These are phyloP conservation scores for Bauhinia variegata DNA, from an alignment of 306 rosid genomes.

Conservation along the genomic window DNA sequence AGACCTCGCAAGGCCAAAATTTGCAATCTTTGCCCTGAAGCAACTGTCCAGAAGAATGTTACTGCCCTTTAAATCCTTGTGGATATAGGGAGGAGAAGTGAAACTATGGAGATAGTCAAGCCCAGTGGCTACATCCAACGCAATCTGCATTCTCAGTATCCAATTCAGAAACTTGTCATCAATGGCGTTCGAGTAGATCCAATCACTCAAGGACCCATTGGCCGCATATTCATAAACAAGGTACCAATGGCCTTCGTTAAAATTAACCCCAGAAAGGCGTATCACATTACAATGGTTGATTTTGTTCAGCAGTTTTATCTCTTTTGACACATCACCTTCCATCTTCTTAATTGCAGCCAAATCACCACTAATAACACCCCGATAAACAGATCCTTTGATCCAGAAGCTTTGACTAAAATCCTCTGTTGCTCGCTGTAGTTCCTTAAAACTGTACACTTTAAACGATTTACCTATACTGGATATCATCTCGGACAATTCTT, in stretches of 20 bases:
- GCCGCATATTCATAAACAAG: slow-evolving; percentile 80
- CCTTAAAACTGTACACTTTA: slow-evolving; percentile 66
- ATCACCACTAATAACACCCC: slow-evolving; percentile 61
- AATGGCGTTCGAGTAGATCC: slow-evolving; percentile 50
- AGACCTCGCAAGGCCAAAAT: slow-evolving; percentile 64
- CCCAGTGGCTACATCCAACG: slow-evolving; percentile 79
- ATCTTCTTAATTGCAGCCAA: slow-evolving; percentile 65
- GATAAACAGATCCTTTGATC: slow-evolving; percentile 68
- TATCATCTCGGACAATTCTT: slow-evolving; percentile 51
- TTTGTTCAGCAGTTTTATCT: slow-evolving; percentile 66
- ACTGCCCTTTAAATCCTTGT: slow-evolving; percentile 71
- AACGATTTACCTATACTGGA: slow-evolving; percentile 63
- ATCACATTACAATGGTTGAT: slow-evolving; percentile 78
- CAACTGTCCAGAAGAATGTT: slow-evolving; percentile 70
- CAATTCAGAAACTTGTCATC: slow-evolving; percentile 60
- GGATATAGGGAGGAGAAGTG: slow-evolving; percentile 70
- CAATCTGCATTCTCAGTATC: slow-evolving; percentile 69
- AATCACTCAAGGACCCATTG: slow-evolving; percentile 73
- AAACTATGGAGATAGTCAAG: slow-evolving; percentile 81
- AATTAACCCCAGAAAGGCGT: slow-evolving; percentile 77
- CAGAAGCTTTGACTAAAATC: slow-evolving; percentile 54
- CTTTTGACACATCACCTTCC: slow-evolving; percentile 73
- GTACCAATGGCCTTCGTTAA: slow-evolving; percentile 74
- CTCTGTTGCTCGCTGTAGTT: slow-evolving; percentile 69
- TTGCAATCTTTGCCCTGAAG: slow-evolving; percentile 70